Base-by-base conservation (phyloP, 768 basidiomycete genomes). In the Leccinum pellstonianum region DNA sequence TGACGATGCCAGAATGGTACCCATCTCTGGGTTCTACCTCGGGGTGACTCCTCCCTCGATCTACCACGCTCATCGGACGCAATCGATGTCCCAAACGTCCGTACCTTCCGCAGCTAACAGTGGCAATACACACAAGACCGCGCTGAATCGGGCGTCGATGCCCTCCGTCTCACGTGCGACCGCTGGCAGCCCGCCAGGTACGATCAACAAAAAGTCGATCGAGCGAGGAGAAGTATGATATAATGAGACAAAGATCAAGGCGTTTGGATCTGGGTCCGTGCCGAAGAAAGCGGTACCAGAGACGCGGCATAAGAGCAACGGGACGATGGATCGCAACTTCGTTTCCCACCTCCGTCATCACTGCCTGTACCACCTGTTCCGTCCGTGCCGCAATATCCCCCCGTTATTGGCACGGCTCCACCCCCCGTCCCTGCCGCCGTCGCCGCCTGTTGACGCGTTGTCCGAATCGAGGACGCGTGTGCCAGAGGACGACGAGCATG, bases 21-120 rank as follows among this genome's bases (percentile, higher is more conserved):
- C 93, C 5, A 95, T 95, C 59, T 83, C 88, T 1, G 78, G 81
- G 17, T 93, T 85, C 70, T 93, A 93, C 68, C 85, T 93, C 17
- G 90, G 90, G 21, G 81, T 84, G 14, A 83, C 77, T n/a, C 80
- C 83, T 0, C 74, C 77, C 2, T 73, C 84, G 3, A 73, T 65
- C 49, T 73, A 73, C 56, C 65, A 70, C 48, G 54, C 69, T 3
- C 75, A 78, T 52, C 81, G 89, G 9, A 84, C 88, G 0, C 86
- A 88, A 61, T 91, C 90, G 19, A 88, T 92, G 85, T 92, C 90
- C 0, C 87, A 89, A 71, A 82, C 84, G 3, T 79, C 80, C 29
- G 74, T 85, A 1, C 77, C 81, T 1, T 78, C 79, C 19, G 10
- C 79, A 64, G 61, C 65, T 29, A 55, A 41, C n/a, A 4, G 65